A percentile compares a stretch with the other conserved stretches of the same genome.
These are phyloP conservation scores for Exophiala mesophila DNA, from an alignment of 2,329 filamentous ascomycete genomes.

Conservation along the genomic window DNA sequence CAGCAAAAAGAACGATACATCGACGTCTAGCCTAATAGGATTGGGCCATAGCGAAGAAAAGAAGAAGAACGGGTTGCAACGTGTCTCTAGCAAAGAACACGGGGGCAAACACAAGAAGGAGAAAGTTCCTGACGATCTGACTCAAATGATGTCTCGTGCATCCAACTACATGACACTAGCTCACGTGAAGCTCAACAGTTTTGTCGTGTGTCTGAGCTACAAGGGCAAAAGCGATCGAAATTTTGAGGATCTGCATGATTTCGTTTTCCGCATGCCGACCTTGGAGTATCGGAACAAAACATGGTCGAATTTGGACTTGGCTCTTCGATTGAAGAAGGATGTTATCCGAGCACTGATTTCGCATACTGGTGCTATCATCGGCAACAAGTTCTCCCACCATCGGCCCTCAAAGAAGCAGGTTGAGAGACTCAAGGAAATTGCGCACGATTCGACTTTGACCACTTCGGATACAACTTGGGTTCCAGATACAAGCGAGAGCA, in stretches of 20 bases:
- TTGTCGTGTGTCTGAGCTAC: conserved; percentile 92
- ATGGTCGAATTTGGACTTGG: conserved; percentile 95
- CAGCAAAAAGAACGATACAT: conserved; percentile 34
- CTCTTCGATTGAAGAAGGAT: conserved; percentile 86
- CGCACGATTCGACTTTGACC: conserved; percentile 65
- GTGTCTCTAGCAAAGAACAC: conserved; percentile 32
- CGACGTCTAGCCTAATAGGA: conserved; percentile 18
- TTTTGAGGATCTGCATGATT: conserved; percentile 92
- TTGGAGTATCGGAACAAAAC: conserved; percentile 98
- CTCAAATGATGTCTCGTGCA: conserved; percentile 91
- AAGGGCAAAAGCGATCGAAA: conserved; percentile 95
- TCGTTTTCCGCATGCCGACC: conserved; percentile 90
- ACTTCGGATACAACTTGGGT: conserved; percentile 31
- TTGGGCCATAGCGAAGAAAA: conserved; percentile 38
- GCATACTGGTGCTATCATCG: conserved; percentile 91
- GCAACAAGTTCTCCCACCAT: conserved; percentile 92
- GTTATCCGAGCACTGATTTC: conserved; percentile 91
- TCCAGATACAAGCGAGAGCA: conserved; percentile 23
- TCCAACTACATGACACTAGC: conserved; percentile 97
- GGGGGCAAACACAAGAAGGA: conserved; percentile 50
- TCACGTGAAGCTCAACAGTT: conserved; percentile 89
- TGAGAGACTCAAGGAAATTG: conserved; percentile 73
- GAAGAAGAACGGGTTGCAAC: conserved; percentile 38
- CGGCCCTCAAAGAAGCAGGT: conserved; percentile 75
- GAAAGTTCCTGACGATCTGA: conserved; percentile 77